Evolutionary conservation across 257 asterid genomes (phyloP).

Genomic region (Penstemon eatonii): DNA sequence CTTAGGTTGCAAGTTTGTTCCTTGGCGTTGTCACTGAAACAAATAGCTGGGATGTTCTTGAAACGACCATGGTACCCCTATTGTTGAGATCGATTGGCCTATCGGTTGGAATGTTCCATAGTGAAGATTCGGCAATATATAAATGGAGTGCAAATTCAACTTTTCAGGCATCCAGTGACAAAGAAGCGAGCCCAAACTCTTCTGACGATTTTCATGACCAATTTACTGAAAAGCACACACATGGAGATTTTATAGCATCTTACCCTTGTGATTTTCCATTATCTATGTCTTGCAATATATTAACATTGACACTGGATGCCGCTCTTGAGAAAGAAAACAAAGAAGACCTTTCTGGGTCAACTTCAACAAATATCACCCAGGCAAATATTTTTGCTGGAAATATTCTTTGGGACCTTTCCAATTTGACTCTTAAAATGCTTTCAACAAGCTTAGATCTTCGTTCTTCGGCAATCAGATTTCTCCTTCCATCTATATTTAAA

Average conservation of each 20-base stretch:
- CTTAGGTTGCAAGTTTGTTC: slow-evolving; percentile 66
- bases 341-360: slow-evolving; percentile 34
- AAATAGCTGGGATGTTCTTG: slow-evolving; percentile 74
- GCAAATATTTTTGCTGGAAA: slow-evolving; percentile 54
- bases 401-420: slow-evolving; percentile 78
- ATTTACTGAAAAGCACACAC: slow-evolving; percentile 27
- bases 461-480: slow-evolving; percentile 63
- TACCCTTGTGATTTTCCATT: slow-evolving; percentile 51
- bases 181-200: slow-evolving; percentile 28
- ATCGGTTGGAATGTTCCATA: slow-evolving; percentile 64
- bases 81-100: slow-evolving; percentile 69
- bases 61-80: slow-evolving; percentile 63
- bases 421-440: slow-evolving; percentile 64
- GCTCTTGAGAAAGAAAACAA: slow-evolving; percentile 42
- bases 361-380: slow-evolving; percentile 32
- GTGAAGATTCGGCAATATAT: slow-evolving; percentile 49
- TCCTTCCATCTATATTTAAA: slow-evolving; percentile 73
- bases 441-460: slow-evolving; percentile 70
- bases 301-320: slow-evolving; percentile 57
- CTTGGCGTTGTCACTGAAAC: slow-evolving; percentile 61
- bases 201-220: slow-evolving; percentile 35
- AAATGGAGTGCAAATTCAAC: slow-evolving; percentile 47
- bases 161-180: slow-evolving; percentile 33
- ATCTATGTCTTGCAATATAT: slow-evolving; percentile 60
- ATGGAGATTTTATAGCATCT: slow-evolving; percentile 36